Conservation (phyloP, 768 basidiomycete genomes). For the Bullera alba region DNA sequence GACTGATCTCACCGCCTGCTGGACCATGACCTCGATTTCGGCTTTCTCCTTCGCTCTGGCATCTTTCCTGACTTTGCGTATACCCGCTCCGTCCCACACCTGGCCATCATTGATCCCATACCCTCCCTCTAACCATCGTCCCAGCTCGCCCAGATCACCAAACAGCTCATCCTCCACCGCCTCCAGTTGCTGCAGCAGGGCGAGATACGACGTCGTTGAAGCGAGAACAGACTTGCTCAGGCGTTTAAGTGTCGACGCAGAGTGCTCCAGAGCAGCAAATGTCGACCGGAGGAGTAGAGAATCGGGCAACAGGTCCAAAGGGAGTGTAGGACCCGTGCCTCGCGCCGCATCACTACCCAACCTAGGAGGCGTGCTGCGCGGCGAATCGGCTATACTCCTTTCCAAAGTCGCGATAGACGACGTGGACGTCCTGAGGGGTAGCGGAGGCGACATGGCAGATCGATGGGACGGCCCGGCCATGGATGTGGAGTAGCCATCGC, state of each 20-base stretch:
- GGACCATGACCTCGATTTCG: slow-evolving; percentile 29
- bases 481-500: too few relatives aligned
- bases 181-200: slow-evolving; percentile 29
- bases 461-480: too few relatives aligned
- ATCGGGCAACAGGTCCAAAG: slow-evolving; percentile 25
- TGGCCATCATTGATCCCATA: slow-evolving; percentile 16
- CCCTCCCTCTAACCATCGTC: slow-evolving; percentile 27
- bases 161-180: slow-evolving; percentile 35
- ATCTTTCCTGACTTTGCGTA: slow-evolving; percentile 21
- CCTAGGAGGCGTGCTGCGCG: too few relatives aligned
- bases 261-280: slow-evolving; percentile 27
- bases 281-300: slow-evolving; percentile 32
- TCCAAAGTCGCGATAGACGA: too few relatives aligned
- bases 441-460: too few relatives aligned
- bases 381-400: too few relatives aligned
- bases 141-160: slow-evolving; percentile 24
- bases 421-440: too few relatives aligned
- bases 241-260: slow-evolving; percentile 25
- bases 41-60: slow-evolving; percentile 31
- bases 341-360: too few relatives aligned
- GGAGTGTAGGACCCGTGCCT: too few relatives aligned
- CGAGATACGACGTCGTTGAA: slow-evolving; percentile 4
- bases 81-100: slow-evolving; percentile 26
- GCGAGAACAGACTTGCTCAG: slow-evolving; percentile 23
- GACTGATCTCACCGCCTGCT: slow-evolving; percentile 17